These are phyloP conservation scores for Amauroascus verrucosus DNA, from an alignment of 2,329 filamentous ascomycete species.

Conservation along the genomic window DNA sequence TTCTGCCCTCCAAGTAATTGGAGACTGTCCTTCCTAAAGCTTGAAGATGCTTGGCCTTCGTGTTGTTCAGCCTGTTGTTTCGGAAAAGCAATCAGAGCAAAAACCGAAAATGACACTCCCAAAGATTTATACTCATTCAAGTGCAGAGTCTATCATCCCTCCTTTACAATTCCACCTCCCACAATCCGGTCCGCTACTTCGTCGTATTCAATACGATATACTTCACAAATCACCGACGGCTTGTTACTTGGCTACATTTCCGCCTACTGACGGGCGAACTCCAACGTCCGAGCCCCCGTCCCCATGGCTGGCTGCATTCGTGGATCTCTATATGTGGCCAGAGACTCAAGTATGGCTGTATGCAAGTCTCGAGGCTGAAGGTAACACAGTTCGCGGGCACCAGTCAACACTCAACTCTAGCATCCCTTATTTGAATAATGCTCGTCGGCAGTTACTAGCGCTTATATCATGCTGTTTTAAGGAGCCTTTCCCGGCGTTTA, in stretches of 20 bases:
- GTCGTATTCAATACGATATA: constrained; percentile 32
- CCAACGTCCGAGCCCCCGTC: not conserved
- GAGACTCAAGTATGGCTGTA: constrained; percentile 37
- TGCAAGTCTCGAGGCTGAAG: constrained; percentile 30
- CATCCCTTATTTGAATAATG: constrained; percentile 14
- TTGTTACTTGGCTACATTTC: constrained; percentile 27
- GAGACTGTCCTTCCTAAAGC: not conserved
- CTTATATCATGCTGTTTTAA: constrained; percentile 23
- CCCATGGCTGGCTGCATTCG: constrained; percentile 34
- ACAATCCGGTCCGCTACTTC: constrained; percentile 28
- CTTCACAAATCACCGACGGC: constrained; percentile 27
- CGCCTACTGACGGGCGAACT: constrained; percentile 13
- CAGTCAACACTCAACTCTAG: not conserved
- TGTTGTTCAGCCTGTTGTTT: not conserved
- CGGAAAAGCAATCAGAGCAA: not conserved
- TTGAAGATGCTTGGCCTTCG: not conserved
- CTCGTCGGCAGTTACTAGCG: constrained; percentile 23
- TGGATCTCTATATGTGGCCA: constrained; percentile 31
- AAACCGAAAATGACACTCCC: not conserved
- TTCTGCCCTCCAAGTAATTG: not conserved
- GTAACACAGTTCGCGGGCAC: constrained; percentile 10
- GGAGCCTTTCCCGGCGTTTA: constrained; percentile 22
- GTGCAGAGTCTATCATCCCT: constrained; percentile 18
- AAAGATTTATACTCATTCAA: constrained; percentile 14
- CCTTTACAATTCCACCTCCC: constrained; percentile 30